Base-by-base conservation (phyloP, 2,329 filamentous ascomycete genomes). In the Nakataea oryzae region DNA sequence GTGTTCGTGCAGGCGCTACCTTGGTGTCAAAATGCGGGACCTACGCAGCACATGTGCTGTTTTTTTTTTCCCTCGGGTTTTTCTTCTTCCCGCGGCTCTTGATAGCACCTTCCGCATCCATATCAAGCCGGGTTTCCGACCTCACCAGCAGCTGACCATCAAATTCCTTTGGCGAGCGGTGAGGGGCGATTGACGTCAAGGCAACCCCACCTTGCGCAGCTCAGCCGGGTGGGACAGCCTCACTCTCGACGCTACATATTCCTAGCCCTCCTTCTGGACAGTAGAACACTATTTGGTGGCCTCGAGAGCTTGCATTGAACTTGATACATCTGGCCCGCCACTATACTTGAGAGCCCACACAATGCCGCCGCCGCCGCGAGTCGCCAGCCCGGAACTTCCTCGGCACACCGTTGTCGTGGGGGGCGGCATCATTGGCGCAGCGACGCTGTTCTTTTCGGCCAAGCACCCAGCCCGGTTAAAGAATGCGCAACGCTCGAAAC, bases 361-460 rank as follows among this genome's bases (percentile, higher is more conserved):
- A 8, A 50, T 50, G 41, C 17, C 41, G 41, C 21, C 41, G 41
- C 17, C 41, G 41, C 21, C 41, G 6, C 17, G n/a, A 17, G 41
- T n/a, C 41, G 17, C 21, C 7, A n/a, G 21, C 58, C 28, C 30
- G 55, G 26, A 30, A 13, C n/a, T 34, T 9, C 57, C 57, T 24
- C 59, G 50, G 7, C 59, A 60, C 14, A 89, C 84, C 1, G 79
- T 89, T 17, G 89, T 90, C 60, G 72, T 91, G 47, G 88, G 88
- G 62, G 81, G 84, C 57, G 87, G 88, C 57, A 88, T 91, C 67
- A 88, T 91, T 61, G 87, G 88, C 63, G 75, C 84, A 41, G 85
- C 86, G 1, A 88, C 85, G 13, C 87, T 87, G n/a, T 91, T 87
- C 73, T 91, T 89, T 70, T 81, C 93, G 34, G 83, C 85, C 8